Evolutionary conservation across 1,284 basidiomycete species (phyloP).

Genomic region (Boletus nobilissimus): DNA sequence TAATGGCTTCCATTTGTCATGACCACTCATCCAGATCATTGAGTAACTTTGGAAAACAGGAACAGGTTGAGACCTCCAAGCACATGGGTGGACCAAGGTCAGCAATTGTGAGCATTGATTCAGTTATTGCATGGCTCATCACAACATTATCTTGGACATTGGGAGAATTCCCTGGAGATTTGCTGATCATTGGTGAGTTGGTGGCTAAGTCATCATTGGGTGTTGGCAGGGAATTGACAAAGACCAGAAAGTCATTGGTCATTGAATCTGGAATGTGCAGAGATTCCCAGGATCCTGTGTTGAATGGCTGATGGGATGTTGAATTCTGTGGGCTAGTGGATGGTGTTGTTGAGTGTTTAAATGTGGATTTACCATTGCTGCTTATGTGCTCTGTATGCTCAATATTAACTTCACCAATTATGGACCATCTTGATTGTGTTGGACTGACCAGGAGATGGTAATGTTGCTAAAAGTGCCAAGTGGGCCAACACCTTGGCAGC

Average conservation of each 20-base stretch:
- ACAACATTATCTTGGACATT: not conserved
- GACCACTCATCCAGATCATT: too few species aligned
- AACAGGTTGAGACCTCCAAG: too few species aligned
- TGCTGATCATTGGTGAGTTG: not conserved
- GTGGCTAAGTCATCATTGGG: not conserved
- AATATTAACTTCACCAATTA: not conserved
- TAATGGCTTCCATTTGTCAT: too few species aligned
- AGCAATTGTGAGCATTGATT: too few species aligned
- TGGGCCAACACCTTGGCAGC: not conserved
- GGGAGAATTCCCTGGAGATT: not conserved
- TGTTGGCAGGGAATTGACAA: not conserved
- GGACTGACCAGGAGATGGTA: not conserved
- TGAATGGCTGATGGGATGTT: not conserved
- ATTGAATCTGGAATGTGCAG: not conserved
- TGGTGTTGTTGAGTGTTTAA: not conserved
- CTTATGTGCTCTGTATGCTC: not conserved
- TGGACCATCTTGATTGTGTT: not conserved
- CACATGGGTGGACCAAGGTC: too few species aligned
- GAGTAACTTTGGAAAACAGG: too few species aligned
- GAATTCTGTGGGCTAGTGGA: not conserved
- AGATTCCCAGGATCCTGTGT: not conserved
- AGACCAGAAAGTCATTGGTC: not conserved
- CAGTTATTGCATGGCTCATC: not conserved
- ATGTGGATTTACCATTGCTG: not conserved
- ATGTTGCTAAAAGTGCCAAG: not conserved